Evolutionary conservation across 345 rosid species (phyloP).

Genomic region (Orychophragmus violaceus): DNA sequence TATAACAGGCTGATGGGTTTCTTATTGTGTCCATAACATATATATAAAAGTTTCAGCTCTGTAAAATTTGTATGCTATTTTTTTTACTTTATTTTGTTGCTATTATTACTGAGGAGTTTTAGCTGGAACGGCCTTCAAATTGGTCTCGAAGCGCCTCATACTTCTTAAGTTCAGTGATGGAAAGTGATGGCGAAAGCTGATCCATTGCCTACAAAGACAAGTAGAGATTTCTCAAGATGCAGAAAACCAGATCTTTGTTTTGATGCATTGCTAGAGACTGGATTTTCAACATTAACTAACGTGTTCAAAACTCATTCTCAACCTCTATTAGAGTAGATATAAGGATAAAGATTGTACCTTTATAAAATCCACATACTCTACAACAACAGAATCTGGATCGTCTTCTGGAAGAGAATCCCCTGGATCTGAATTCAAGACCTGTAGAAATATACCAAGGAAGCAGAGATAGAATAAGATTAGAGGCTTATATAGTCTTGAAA

Average conservation of each 20-base stretch:
- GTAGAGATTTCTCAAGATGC: neutral
- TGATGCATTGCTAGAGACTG: neutral
- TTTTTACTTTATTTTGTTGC: neutral
- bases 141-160: constrained; percentile 74
- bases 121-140: constrained; percentile 50
- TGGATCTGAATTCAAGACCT: constrained; percentile 52
- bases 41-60: neutral
- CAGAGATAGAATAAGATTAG: neutral
- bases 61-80: neutral
- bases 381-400: constrained; percentile 58
- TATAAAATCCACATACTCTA: constrained; percentile 62
- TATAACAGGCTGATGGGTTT: neutral
- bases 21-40: neutral
- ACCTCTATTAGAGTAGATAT: neutral
- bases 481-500: neutral
- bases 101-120: neutral
- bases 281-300: neutral
- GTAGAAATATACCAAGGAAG: constrained; percentile 3
- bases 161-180: constrained; percentile 82
- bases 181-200: constrained; percentile 88
- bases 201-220: constrained; percentile 50
- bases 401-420: constrained; percentile 35
- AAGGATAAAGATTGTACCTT: constrained; percentile 43
- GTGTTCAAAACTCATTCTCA: neutral
- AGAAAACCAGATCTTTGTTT: neutral